These are phyloP conservation scores for Ustilago trichophora DNA, from an alignment of 1,284 basidiomycete genomes.

Conservation along the genomic window DNA sequence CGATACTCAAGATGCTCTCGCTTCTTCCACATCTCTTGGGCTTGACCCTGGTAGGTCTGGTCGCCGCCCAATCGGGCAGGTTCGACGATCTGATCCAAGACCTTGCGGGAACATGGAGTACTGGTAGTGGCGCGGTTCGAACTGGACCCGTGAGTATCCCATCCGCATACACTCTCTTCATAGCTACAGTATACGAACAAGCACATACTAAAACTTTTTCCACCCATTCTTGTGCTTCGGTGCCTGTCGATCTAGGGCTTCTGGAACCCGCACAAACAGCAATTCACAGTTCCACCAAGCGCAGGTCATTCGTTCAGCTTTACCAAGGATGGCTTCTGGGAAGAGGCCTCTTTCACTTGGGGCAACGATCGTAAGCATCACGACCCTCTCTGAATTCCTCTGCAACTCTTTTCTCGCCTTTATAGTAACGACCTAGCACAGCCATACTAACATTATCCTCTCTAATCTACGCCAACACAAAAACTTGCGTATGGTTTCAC, in stretches of 20 bases:
- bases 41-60: conserved; percentile 1
- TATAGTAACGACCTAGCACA: no score
- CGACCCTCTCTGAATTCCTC: not conserved
- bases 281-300: conserved; percentile 17
- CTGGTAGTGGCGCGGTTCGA: conserved; percentile 53
- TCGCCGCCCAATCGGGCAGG: conserved; percentile 4
- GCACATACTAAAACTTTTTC: not conserved
- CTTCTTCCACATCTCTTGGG: not conserved
- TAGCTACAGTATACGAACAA: no score
- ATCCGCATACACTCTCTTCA: not conserved
- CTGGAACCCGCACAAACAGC: conserved; percentile 27
- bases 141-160: conserved; percentile 51
- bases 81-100: conserved; percentile 14
- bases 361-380: conserved; percentile 13
- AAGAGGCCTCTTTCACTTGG: conserved; percentile 18
- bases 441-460: no score
- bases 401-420: not conserved
- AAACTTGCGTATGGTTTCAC: no score
- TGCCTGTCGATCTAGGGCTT: no score
- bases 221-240: not conserved
- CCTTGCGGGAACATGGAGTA: conserved; percentile 57
- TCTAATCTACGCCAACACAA: no score
- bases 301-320: conserved; percentile 26
- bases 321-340: conserved; percentile 28
- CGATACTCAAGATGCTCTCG: not conserved